Evolutionary conservation across 768 basidiomycete genomes (phyloP), one percentile per base, ranked within the genome.

Genomic region (Lyophyllum atratum): DNA sequence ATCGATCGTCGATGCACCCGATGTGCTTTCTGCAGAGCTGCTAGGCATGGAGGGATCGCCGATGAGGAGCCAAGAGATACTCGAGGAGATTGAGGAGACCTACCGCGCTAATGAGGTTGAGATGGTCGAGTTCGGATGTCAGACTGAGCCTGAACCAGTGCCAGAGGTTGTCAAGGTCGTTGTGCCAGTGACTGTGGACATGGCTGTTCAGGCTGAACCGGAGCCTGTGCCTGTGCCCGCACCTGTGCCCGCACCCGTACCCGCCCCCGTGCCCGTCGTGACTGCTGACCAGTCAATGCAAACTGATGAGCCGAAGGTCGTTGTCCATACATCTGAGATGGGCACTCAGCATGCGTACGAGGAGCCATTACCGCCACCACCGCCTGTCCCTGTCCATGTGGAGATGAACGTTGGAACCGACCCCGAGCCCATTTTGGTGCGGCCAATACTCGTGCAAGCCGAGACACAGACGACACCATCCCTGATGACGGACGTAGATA

Each of bases 1-100:
- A 22, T 90, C 87, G 0, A 73, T 92, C 28, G 82, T 92, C 9
- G 87, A 84, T 39, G 82, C 85, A 17, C 89, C 90, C 0, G 89
- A 88, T 63, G 84, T 87, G 8, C 79, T 92, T 34, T 85, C 89
- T 24, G 79, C 83, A 39, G 90, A 89, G 65, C 72, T 92, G 47
- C 52, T 64, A 75, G 81, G 43, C 9, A 70, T 80, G 55, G 78
- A 77, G 34, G 75, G 76, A 26, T 77, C 80, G 5, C 77, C 79
- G 1, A 56, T 79, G 22, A 78, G 76, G 46, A 73, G 69, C 15
- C 71, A 74, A 31, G 61, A 68, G 51, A 65, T 78, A 19, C 68
- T 72, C 34, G 71, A 77, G 39, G 72, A 76, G 49, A 72, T 74
- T 26, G 74, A 72, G 10, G 73, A 74, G 59, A 71, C 72, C 37